These are phyloP conservation scores for Monilinia vaccinii-corymbosi DNA, from an alignment of 2,329 filamentous ascomycete genomes.

Conservation along the genomic window DNA sequence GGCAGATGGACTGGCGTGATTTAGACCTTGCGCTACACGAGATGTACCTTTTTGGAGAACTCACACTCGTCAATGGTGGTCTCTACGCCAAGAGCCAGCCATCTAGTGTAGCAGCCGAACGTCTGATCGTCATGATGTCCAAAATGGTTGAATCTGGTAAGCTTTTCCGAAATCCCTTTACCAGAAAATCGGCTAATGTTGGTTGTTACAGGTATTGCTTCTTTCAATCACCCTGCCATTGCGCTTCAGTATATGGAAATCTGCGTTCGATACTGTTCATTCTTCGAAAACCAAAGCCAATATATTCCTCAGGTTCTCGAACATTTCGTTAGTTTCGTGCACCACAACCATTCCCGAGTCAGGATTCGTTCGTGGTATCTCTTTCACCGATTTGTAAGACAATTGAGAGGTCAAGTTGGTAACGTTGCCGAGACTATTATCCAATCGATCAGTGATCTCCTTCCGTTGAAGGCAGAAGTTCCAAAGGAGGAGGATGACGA, in stretches of 20 bases:
- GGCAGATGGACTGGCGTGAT: conserved; percentile 85
- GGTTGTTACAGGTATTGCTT: conserved; percentile 70
- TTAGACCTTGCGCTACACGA: conserved; percentile 89
- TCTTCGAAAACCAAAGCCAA: conserved; percentile 77
- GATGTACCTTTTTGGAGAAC: conserved; percentile 91
- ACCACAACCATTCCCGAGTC: conserved; percentile 79
- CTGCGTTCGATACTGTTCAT: conserved; percentile 84
- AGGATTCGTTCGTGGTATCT: conserved; percentile 93
- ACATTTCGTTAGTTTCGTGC: conserved; percentile 82
- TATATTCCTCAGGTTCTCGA: conserved; percentile 83
- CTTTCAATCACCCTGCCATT: conserved; percentile 81
- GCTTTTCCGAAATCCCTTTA: conserved; percentile 26
- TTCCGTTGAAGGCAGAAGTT: conserved; percentile 85
- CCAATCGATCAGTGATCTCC: conserved; percentile 76
- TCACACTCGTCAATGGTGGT: conserved; percentile 81
- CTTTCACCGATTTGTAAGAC: conserved; percentile 86
- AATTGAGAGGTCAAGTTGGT: conserved; percentile 72
- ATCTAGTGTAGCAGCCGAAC: conserved; percentile 67
- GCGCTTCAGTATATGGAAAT: conserved; percentile 98
- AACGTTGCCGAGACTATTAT: conserved; percentile 89
- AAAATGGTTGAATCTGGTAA: conserved; percentile 89
- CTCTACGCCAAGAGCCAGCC: conserved; percentile 80
- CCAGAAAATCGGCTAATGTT: conserved; percentile 21
- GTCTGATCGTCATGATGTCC: conserved; percentile 83
- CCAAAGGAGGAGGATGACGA: conserved; percentile 71